Evolutionary conservation across 164 flowering plant genomes (phyloP).

Genomic region (Warburgia ugandensis): DNA sequence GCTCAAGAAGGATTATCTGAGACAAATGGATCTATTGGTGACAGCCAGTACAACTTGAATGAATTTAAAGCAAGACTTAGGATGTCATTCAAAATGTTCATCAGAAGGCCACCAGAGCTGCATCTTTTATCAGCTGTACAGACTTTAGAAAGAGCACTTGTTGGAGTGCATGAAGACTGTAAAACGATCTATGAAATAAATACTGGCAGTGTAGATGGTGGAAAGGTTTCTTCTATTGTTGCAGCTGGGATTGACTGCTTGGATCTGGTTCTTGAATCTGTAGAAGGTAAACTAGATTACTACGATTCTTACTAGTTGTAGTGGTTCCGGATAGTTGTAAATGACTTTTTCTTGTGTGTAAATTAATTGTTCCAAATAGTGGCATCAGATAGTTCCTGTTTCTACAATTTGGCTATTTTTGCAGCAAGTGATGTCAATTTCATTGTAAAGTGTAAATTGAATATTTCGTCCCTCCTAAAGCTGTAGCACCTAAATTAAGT

Average conservation of each 20-base stretch:
- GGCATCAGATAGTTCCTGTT: too few species aligned
- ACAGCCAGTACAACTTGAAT: constrained; percentile 29
- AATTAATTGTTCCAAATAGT: too few species aligned
- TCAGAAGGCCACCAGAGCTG: constrained; percentile 46
- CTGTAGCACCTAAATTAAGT: too few species aligned
- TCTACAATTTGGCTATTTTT: too few species aligned
- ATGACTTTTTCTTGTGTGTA: too few species aligned
- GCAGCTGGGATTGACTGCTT: constrained; percentile 86
- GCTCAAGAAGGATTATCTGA: constrained; percentile 17
- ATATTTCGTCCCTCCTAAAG: too few species aligned
- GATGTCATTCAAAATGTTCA: constrained; percentile 52
- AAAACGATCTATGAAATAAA: constrained; percentile 35
- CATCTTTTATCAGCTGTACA: constrained; percentile 58
- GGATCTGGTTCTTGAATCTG: constrained; percentile 71
- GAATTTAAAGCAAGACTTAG: constrained; percentile 61
- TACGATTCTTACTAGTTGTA: neutral
- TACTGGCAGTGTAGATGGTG: constrained; percentile 46
- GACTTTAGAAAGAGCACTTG: constrained; percentile 71
- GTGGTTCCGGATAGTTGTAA: too few species aligned
- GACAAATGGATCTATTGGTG: constrained; percentile 13
- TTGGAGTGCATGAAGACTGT: constrained; percentile 53
- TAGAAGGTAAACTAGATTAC: constrained; percentile 42
- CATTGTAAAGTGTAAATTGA: too few species aligned
- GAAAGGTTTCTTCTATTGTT: constrained; percentile 52
- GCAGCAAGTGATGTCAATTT: too few species aligned